phyloP scores from a whole-genome alignment of 2,329 filamentous ascomycete genomes.

The Neospermospora avenae region DNA sequence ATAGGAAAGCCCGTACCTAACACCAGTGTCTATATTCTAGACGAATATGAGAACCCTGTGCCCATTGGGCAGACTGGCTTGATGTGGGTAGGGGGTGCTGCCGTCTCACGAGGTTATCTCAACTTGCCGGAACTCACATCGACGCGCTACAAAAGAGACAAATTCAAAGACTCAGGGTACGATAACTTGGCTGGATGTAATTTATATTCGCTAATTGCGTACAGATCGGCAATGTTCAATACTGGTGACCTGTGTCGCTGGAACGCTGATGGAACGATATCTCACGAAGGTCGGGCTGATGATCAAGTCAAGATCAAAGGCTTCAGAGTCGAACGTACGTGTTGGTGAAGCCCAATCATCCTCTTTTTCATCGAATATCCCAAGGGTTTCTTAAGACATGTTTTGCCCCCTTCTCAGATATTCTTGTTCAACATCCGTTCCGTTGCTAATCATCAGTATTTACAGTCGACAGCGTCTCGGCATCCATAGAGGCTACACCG shows the following conservation, averaged over 20 bases:
- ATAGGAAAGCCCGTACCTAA: slow-evolving; percentile 56
- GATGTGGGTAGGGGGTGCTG: slow-evolving; percentile 40
- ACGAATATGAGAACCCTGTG: slow-evolving; percentile 37
- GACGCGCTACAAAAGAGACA: slow-evolving; percentile 47
- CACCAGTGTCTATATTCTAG: slow-evolving; percentile 48
- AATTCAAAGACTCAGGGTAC: slow-evolving; percentile 50
- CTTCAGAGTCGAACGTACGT: slow-evolving; percentile 58
- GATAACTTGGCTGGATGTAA: not conserved
- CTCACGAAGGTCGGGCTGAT: slow-evolving; percentile 55
- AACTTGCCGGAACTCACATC: slow-evolving; percentile 41
- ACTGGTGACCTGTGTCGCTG: slow-evolving; percentile 58
- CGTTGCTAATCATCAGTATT: no score
- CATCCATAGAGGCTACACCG: slow-evolving; percentile 45
- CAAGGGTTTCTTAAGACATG: no score
- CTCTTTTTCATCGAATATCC: no score
- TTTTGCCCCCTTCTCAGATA: no score
- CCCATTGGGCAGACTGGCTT: slow-evolving; percentile 43
- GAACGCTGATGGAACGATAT: slow-evolving; percentile 50
- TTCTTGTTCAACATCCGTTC: no score
- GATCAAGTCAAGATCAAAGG: slow-evolving; percentile 62
- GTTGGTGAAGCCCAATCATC: no score
- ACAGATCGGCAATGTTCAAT: slow-evolving; percentile 52
- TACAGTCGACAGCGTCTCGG: slow-evolving; percentile 55
- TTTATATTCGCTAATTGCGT: not conserved
- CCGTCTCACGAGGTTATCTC: slow-evolving; percentile 38